Conservation (phyloP, 2,329 filamentous ascomycete genomes). For the Colletotrichum navitas region DNA sequence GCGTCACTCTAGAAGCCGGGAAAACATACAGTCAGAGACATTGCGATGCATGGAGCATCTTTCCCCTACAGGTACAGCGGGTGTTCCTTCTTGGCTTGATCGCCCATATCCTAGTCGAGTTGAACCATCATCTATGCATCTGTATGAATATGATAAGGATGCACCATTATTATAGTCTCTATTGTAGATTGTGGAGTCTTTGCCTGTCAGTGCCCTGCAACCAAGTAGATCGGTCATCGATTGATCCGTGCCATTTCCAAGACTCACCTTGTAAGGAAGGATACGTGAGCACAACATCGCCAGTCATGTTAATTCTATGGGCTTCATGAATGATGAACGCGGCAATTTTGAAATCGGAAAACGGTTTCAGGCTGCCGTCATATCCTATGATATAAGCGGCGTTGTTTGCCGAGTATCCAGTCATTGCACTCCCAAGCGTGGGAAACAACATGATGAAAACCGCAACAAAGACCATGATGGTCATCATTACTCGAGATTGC, state of each 20-base stretch:
- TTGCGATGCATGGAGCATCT: conserved; percentile 22
- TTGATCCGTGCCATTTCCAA: not conserved
- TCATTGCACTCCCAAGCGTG: conserved; percentile 48
- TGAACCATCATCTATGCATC: not conserved
- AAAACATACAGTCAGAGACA: conserved; percentile 13
- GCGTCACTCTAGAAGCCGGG: not conserved
- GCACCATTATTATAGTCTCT: too few relatives aligned
- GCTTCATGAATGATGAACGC: conserved; percentile 47
- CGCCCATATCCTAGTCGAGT: not conserved
- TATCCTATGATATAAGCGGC: conserved; percentile 44
- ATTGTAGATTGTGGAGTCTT: not conserved
- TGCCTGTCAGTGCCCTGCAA: not conserved
- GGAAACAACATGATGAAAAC: conserved; percentile 48
- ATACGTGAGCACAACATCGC: conserved; percentile 38
- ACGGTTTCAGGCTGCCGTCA: conserved; percentile 41
- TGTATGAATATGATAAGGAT: too few relatives aligned
- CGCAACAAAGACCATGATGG: conserved; percentile 46
- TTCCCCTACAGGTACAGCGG: not conserved
- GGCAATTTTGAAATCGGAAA: conserved; percentile 39
- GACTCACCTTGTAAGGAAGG: not conserved
- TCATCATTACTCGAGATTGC: conserved; percentile 44
- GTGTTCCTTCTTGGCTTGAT: fast-evolving
- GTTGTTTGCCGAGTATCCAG: conserved; percentile 46
- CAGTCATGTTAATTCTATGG: conserved; percentile 41
- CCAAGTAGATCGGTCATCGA: not conserved